These are phyloP conservation scores for Saitozyma sp. DNA, from an alignment of 768 basidiomycete species.

Conservation along the genomic window DNA sequence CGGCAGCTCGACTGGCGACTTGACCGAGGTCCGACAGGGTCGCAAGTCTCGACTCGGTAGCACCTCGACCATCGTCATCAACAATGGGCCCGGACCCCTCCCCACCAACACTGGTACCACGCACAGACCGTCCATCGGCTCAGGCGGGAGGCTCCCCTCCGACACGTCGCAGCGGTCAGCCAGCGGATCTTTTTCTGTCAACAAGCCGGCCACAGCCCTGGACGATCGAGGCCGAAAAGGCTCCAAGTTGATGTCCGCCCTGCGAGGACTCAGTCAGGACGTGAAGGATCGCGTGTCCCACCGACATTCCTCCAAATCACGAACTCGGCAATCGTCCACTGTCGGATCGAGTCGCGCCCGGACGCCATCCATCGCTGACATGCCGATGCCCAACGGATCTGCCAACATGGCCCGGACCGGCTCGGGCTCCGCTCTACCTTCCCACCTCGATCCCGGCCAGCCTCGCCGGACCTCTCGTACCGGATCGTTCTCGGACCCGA, in stretches of 20 bases:
- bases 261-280: constrained; percentile 47
- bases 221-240: constrained; percentile 10
- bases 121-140: not conserved
- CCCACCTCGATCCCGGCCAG: constrained; percentile 2
- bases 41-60: constrained; percentile 19
- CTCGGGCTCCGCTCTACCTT: constrained; percentile 14
- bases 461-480: constrained; percentile 6
- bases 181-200: too few species aligned
- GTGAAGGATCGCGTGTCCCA: constrained; percentile 41
- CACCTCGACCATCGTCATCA: constrained; percentile 35
- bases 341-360: constrained; percentile 10
- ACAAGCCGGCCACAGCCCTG: too few species aligned
- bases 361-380: constrained; percentile 11
- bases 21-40: constrained; percentile 21
- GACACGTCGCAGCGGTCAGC: not conserved
- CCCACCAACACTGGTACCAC: not conserved
- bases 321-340: constrained; percentile 2
- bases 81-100: constrained; percentile 8
- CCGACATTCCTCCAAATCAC: constrained; percentile 19
- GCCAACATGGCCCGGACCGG: not conserved
- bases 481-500: constrained; percentile 14
- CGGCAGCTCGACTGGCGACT: constrained; percentile 9
- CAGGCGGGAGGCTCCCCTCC: not conserved
- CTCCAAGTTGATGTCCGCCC: constrained; percentile 10
- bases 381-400: not conserved